A percentile compares a stretch with the other conserved stretches of the same genome.
phyloP scores from a whole-genome alignment of 2,329 filamentous ascomycete genomes.

The Aureobasidium musti region DNA sequence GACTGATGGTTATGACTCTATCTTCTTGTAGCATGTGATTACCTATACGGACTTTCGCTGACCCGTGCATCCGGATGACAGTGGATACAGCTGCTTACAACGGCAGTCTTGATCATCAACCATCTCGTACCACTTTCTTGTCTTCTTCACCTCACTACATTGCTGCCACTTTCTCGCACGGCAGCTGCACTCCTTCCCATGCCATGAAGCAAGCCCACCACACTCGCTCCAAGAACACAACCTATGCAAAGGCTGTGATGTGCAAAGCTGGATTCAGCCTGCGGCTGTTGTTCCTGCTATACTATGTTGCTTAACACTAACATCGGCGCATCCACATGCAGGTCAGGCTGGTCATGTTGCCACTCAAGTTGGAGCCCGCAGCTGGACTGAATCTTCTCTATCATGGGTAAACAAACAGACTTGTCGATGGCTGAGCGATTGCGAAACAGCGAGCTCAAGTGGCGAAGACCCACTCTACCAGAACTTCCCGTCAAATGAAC shows the following conservation, averaged over 20 bases:
- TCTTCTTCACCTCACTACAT: background rate
- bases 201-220: background rate
- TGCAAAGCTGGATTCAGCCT: constrained; percentile 6
- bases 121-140: background rate
- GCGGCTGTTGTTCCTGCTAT: constrained; percentile 11
- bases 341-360: background rate
- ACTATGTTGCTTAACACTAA: constrained; percentile 12
- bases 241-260: background rate
- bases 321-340: constrained; percentile 30
- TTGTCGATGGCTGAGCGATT: constrained; percentile 77
- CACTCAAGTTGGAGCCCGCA: constrained; percentile 39
- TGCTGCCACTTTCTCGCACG: background rate
- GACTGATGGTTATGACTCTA: background rate
- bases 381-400: constrained; percentile 70
- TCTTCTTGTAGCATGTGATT: constrained; percentile 23
- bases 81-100: constrained; percentile 12
- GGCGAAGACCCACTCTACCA: constrained; percentile 49
- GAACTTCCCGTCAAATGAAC: constrained; percentile 25
- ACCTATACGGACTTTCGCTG: constrained; percentile 16
- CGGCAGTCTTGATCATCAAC: constrained; percentile 1
- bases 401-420: constrained; percentile 74
- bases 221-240: background rate
- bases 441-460: constrained; percentile 72
- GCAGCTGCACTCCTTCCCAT: background rate
- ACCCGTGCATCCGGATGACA: constrained; percentile 32